Percentiles rank a stretch among this genome's conserved stretches.
Conservation (phyloP, 2,329 filamentous ascomycete species). For the Aureobasidium melanogenum region DNA sequence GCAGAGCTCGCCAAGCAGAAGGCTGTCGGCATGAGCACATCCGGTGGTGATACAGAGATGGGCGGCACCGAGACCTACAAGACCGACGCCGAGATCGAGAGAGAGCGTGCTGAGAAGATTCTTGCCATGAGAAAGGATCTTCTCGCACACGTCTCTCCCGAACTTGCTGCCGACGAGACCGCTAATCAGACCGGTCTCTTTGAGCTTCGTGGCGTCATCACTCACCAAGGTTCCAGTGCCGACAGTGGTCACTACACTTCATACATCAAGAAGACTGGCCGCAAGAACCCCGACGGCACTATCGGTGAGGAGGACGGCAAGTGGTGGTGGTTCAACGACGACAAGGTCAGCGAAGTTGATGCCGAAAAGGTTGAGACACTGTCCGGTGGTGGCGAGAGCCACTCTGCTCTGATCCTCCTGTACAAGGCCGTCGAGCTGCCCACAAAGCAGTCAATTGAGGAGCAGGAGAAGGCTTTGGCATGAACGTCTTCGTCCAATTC, state of each 20-base stretch:
- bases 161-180: constrained; percentile 66
- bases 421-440: constrained; percentile 68
- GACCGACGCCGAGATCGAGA: constrained; percentile 87
- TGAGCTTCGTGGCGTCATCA: constrained; percentile 86
- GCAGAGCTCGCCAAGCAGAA: constrained; percentile 42
- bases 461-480: constrained; percentile 21
- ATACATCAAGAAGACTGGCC: constrained; percentile 85
- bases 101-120: constrained; percentile 68
- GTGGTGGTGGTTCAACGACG: constrained; percentile 99
- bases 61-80: constrained; percentile 77
- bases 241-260: constrained; percentile 98
- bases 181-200: constrained; percentile 93
- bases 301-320: constrained; percentile 76
- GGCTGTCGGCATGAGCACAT: constrained; percentile 28
- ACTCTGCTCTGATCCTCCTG: constrained; percentile 72
- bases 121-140: constrained; percentile 82
- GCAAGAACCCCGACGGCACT: constrained; percentile 66
- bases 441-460: constrained; percentile 38
- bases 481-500: background rate
- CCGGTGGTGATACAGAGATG: constrained; percentile 64
- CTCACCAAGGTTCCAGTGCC: constrained; percentile 91
- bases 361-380: constrained; percentile 85
- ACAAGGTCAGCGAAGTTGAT: constrained; percentile 88
- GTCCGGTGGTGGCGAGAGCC: constrained; percentile 81
- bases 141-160: constrained; percentile 63